Evolutionary conservation across 805 yeast species (phyloP), one percentile per base, ranked within the genome.

Genomic region (Tetrapisispora pingtungensis): DNA sequence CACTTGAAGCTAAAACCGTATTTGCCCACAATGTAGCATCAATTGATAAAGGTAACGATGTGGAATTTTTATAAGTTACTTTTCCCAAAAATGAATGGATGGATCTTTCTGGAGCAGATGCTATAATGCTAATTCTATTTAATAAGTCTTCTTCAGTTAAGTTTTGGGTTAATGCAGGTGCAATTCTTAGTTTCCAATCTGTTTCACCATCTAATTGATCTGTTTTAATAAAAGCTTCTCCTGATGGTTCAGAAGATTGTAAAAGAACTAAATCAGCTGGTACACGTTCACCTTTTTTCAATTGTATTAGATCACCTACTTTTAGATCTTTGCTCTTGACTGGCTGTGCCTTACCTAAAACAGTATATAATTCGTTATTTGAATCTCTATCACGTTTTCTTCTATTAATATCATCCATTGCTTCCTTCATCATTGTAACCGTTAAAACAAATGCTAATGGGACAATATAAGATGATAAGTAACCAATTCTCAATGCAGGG

Each of bases 171-270:
- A 79, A 56, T 12, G 80, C 73, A 40, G 81, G 74, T 0, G 96
- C 93, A 33, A 85, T 67, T 55, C 98, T 71, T 44, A 93, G 70
- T 62, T 93, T 93, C 99, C 99, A 93, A 66, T 93, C 99, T 6
- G 99, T 93, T 64, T 93, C 99, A 59, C 99, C 99, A 64, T 93
- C 99, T 41, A 93, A 70, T 66, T 93, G 99, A 68, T 93, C 99
- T 0, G 99, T 93, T 56, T 95, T 84, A 51, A 93, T 85, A 56
- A 94, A 93, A 1, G 89, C 75, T 58, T 93, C 99, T 7, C 96
- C 97, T 3, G 75, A 71, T 2, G 71, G 59, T 58, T 86, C 96
- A 45, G 87, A 80, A 1, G 96, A 81, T 58, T 86, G 94, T 36
- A 93, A 66, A 24, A 93, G 64, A 7, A 93, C 68, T 78, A 88